Conservation (phyloP, 495 filamentous ascomycete genomes). For the Xylaria palmicola region DNA sequence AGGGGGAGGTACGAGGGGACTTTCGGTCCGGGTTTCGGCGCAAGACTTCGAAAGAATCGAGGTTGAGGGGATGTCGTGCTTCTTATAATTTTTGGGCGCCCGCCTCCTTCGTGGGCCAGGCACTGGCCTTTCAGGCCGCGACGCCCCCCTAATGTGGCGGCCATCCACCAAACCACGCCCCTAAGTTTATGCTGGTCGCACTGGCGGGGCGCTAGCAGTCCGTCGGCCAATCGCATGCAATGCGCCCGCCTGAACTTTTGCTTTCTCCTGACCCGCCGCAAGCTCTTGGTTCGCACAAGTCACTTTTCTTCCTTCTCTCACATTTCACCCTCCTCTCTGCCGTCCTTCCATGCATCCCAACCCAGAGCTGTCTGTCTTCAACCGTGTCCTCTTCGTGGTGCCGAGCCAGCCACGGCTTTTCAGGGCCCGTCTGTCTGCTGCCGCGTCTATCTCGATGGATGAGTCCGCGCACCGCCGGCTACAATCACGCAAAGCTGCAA, state of each 20-base stretch:
- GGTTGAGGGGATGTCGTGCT: slow-evolving; percentile 44
- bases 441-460: too few species aligned
- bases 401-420: too few species aligned
- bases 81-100: slow-evolving; percentile 49
- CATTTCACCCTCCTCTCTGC: slow-evolving; percentile 14
- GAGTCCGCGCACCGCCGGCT: too few species aligned
- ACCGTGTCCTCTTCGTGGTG: neutral
- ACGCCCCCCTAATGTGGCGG: slow-evolving; percentile 36
- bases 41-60: slow-evolving; percentile 42
- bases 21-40: slow-evolving; percentile 50
- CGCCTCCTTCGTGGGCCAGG: slow-evolving; percentile 28
- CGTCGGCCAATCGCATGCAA: slow-evolving; percentile 47
- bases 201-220: slow-evolving; percentile 42
- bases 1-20: slow-evolving; percentile 39
- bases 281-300: slow-evolving; percentile 31
- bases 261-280: slow-evolving; percentile 29
- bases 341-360: slow-evolving; percentile 5
- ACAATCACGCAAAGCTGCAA: neutral
- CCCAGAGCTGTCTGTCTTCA: slow-evolving; percentile 1
- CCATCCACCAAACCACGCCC: slow-evolving; percentile 25
- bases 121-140: slow-evolving; percentile 26
- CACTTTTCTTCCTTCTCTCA: slow-evolving; percentile 26
- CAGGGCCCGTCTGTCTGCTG: too few species aligned
- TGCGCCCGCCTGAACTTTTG: slow-evolving; percentile 28
- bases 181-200: slow-evolving; percentile 26